A percentile compares a stretch with the other conserved stretches of the same genome.
Evolutionary conservation across 2,329 filamentous ascomycete genomes (phyloP).

Genomic region (Pezicula radicicola): DNA sequence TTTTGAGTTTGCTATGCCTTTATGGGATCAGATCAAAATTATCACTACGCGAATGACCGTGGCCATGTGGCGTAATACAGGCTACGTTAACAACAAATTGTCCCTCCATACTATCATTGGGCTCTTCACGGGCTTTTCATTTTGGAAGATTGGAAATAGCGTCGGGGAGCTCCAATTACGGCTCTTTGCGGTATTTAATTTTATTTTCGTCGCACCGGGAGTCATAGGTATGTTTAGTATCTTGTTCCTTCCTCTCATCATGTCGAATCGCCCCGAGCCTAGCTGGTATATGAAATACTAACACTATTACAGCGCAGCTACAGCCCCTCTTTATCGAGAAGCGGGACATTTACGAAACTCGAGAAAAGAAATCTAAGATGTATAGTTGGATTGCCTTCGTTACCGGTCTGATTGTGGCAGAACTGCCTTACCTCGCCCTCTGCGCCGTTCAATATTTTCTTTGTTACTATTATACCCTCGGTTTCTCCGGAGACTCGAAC

Average conservation of each 20-base stretch:
- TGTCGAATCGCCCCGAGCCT: too few relatives aligned
- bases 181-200: constrained; percentile 60
- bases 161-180: constrained; percentile 51
- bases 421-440: constrained; percentile 42
- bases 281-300: too few relatives aligned
- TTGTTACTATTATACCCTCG: constrained; percentile 58
- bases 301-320: constrained; percentile 39
- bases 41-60: constrained; percentile 30
- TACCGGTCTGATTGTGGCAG: constrained; percentile 45
- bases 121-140: constrained; percentile 60
- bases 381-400: constrained; percentile 59
- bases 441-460: constrained; percentile 42
- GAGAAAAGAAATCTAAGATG: constrained; percentile 60
- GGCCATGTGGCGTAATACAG: constrained; percentile 62
- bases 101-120: constrained; percentile 50
- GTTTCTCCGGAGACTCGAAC: constrained; percentile 39
- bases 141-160: constrained; percentile 54
- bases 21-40: constrained; percentile 38
- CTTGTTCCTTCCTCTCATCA: too few relatives aligned
- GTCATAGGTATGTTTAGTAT: constrained; percentile 33
- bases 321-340: constrained; percentile 56
- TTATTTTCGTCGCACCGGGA: constrained; percentile 59
- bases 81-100: constrained; percentile 47
- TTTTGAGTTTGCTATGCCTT: constrained; percentile 48
- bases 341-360: constrained; percentile 53